Conservation (phyloP, 2,329 filamentous ascomycete genomes). For the Claviceps paspali region DNA sequence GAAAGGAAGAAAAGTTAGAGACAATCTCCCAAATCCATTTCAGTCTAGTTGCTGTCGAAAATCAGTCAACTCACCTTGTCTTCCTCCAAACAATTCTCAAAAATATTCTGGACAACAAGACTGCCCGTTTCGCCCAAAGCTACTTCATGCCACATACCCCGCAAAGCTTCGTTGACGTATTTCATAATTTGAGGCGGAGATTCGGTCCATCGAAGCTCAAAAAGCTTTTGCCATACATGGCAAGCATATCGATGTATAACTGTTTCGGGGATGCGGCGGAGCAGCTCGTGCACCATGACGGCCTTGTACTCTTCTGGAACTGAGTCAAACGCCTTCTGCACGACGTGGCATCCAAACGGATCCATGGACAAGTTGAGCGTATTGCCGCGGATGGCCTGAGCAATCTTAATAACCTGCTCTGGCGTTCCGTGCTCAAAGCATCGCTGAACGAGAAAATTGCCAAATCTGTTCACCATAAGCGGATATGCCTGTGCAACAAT, state of each 20-base stretch:
- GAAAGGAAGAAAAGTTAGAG: not conserved
- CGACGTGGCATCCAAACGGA: conserved; percentile 92
- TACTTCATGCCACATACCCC: conserved; percentile 98
- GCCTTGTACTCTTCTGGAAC: conserved; percentile 97
- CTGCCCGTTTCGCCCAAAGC: conserved; percentile 94
- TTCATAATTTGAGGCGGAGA: conserved; percentile 97
- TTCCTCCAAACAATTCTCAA: conserved; percentile 96
- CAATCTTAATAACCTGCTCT: conserved; percentile 89
- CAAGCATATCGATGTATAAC: conserved; percentile 98
- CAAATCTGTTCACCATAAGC: conserved; percentile 96
- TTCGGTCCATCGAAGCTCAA: conserved; percentile 90
- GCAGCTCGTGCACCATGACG: conserved; percentile 94
- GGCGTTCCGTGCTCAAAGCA: conserved; percentile 97
- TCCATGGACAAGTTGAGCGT: conserved; percentile 95
- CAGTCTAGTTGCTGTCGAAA: too few species aligned
- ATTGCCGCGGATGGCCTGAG: conserved; percentile 83
- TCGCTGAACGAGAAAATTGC: conserved; percentile 94
- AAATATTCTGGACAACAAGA: conserved; percentile 97
- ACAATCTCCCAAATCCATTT: too few species aligned
- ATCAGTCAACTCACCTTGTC: conserved; percentile 58
- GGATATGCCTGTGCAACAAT: conserved; percentile 92
- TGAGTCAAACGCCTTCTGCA: conserved; percentile 96
- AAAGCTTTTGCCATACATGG: conserved; percentile 99
- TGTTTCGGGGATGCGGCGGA: conserved; percentile 90
- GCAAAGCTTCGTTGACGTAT: conserved; percentile 87